Conservation (phyloP, 805 yeast genomes). For the Saturnispora gosingensis region DNA sequence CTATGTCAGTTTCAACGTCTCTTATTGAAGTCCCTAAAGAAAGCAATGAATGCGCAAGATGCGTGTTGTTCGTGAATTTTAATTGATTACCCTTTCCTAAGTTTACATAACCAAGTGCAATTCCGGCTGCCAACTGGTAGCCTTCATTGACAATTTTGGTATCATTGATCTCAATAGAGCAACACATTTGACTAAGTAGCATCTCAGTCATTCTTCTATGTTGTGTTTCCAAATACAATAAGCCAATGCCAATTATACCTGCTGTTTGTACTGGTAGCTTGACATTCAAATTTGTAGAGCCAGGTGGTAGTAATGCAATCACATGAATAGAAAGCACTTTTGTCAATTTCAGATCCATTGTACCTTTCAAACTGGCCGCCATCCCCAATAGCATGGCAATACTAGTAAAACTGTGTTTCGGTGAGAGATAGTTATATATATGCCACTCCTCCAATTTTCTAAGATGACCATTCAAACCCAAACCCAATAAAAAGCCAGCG, state of each 20-base stretch:
- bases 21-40: slow-evolving; percentile 49
- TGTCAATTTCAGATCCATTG: slow-evolving; percentile 79
- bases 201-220: slow-evolving; percentile 83
- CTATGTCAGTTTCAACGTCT: slow-evolving; percentile 52
- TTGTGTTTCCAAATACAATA: slow-evolving; percentile 66
- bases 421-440: slow-evolving; percentile 84
- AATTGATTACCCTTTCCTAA: slow-evolving; percentile 64
- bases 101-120: slow-evolving; percentile 77
- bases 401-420: slow-evolving; percentile 76
- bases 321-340: slow-evolving; percentile 91
- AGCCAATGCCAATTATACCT: slow-evolving; percentile 83
- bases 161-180: slow-evolving; percentile 45
- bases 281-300: slow-evolving; percentile 84
- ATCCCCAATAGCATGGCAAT: slow-evolving; percentile 84
- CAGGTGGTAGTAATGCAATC: slow-evolving; percentile 81
- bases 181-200: slow-evolving; percentile 57
- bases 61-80: slow-evolving; percentile 42
- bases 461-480: slow-evolving; percentile 88
- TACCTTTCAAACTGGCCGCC: slow-evolving; percentile 78
- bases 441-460: slow-evolving; percentile 89
- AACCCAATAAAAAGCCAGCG: slow-evolving; percentile 89
- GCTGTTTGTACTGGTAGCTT: slow-evolving; percentile 80
- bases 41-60: slow-evolving; percentile 50
- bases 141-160: slow-evolving; percentile 59
- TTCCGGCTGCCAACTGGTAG: slow-evolving; percentile 80